Evolutionary conservation across 306 rosid genomes (phyloP).

Genomic region (Alnus rubra): DNA sequence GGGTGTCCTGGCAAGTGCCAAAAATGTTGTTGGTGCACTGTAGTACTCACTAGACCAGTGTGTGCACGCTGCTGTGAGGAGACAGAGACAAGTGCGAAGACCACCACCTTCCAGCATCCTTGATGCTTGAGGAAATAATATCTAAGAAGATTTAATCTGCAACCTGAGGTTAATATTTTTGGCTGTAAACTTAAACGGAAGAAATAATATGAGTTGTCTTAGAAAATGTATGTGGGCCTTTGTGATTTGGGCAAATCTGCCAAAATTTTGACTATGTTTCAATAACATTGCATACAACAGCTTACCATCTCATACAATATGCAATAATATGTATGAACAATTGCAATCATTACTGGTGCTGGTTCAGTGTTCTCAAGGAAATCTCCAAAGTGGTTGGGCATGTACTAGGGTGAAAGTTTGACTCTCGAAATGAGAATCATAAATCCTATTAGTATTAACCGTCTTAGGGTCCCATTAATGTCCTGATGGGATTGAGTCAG

Average conservation of each 20-base stretch:
- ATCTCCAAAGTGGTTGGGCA: too few species aligned
- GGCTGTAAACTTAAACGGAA: not conserved
- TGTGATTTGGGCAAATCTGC: not conserved
- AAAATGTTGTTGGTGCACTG: slow-evolving; percentile 8
- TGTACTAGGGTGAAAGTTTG: too few species aligned
- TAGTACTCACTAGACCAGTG: not conserved
- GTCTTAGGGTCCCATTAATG: too few species aligned
- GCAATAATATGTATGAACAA: too few species aligned
- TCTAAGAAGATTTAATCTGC: not conserved
- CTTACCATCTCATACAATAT: too few species aligned
- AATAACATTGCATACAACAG: too few species aligned
- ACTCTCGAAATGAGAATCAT: too few species aligned
- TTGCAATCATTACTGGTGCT: too few species aligned
- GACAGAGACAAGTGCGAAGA: not conserved
- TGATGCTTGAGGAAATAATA: not conserved
- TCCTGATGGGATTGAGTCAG: too few species aligned
- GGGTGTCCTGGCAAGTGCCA: slow-evolving; percentile 11
- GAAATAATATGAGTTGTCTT: not conserved
- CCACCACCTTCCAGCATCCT: not conserved
- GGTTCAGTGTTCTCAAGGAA: too few species aligned
- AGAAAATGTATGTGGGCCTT: not conserved
- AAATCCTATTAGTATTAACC: too few species aligned
- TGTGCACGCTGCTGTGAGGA: slow-evolving; percentile 5
- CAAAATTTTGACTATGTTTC: too few species aligned
- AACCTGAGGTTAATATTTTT: not conserved